phyloP scores from a whole-genome alignment of 148 eudicot species.

The Dysphania ambrosioides region DNA sequence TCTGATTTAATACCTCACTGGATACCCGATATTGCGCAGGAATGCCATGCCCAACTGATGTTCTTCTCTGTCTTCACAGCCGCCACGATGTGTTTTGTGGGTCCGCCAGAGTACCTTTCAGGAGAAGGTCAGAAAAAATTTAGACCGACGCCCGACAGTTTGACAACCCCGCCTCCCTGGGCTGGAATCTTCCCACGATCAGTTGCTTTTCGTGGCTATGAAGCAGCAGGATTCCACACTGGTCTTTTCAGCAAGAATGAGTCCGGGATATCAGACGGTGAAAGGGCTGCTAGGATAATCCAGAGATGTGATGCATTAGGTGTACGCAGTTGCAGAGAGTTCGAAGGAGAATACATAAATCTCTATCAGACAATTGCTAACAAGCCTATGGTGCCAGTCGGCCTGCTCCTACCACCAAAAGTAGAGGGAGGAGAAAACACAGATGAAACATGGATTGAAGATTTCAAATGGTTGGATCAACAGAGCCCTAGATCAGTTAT shows the following conservation, averaged over 20 bases:
- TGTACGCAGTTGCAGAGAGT: slow-evolving; percentile 32
- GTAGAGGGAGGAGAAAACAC: neutral
- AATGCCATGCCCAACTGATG: slow-evolving; percentile 22
- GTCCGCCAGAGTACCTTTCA: slow-evolving; percentile 27
- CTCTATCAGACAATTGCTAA: slow-evolving; percentile 19
- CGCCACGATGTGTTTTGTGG: slow-evolving; percentile 19
- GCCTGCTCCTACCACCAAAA: slow-evolving; percentile 33
- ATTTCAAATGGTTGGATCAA: slow-evolving; percentile 37
- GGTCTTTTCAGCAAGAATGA: slow-evolving; percentile 13
- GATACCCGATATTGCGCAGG: slow-evolving; percentile 31
- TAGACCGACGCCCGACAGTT: slow-evolving; percentile 18
- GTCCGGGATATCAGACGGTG: slow-evolving; percentile 31
- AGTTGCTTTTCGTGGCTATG: slow-evolving; percentile 13
- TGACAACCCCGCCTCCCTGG: slow-evolving; percentile 20
- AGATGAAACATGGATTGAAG: slow-evolving; percentile 16
- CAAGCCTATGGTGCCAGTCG: slow-evolving; percentile 34
- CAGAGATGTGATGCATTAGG: slow-evolving; percentile 25
- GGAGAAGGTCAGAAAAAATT: slow-evolving; percentile 16
- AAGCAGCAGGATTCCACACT: slow-evolving; percentile 8
- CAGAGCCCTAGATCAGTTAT: slow-evolving; percentile 25
- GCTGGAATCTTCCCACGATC: slow-evolving; percentile 24
- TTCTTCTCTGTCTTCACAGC: slow-evolving; percentile 34
- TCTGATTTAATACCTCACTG: slow-evolving; percentile 33
- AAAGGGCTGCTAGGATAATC: slow-evolving; percentile 25
- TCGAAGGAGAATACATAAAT: slow-evolving; percentile 37